A percentile compares a stretch with the other conserved stretches of the same genome.
These are phyloP conservation scores for Circinella umbellata DNA, from an alignment of 371 early-diverging fungal species.

Conservation along the genomic window DNA sequence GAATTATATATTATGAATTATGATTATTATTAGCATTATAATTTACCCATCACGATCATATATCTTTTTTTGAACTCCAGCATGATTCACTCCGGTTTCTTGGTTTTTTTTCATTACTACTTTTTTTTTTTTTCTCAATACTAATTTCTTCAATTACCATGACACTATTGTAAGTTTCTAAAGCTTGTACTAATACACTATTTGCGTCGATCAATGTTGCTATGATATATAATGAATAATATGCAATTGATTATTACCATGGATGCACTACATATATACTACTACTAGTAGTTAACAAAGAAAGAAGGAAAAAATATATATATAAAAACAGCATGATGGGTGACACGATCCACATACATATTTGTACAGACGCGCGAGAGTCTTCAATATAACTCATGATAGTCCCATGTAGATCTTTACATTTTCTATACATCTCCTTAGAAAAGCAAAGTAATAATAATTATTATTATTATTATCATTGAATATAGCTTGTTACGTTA, in stretches of 20 bases:
- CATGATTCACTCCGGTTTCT: no score
- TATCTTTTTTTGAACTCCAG: not conserved
- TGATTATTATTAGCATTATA: not conserved
- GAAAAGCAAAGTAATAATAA: not conserved
- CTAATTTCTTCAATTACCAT: not conserved
- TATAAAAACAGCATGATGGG: not conserved
- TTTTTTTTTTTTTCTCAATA: not conserved
- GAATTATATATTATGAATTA: not conserved
- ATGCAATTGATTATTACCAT: not conserved
- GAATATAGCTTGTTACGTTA: no score
- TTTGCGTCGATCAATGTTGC: slow-evolving; percentile 5
- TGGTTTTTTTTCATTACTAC: not conserved
- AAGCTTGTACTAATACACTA: not conserved
- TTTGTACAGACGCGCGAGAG: not conserved
- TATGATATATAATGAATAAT: not conserved
- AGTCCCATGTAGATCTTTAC: slow-evolving; percentile 15
- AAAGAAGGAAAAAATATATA: no score
- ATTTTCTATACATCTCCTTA: slow-evolving; percentile 11
- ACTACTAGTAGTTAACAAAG: not conserved
- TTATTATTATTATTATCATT: not conserved
- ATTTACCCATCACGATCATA: no score
- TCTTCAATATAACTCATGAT: slow-evolving; percentile 14
- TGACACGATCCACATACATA: slow-evolving; percentile 11
- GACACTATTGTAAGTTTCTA: not conserved
- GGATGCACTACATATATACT: not conserved